Conservation (phyloP, 2,329 filamentous ascomycete species). For the Fusarium irregulare region DNA sequence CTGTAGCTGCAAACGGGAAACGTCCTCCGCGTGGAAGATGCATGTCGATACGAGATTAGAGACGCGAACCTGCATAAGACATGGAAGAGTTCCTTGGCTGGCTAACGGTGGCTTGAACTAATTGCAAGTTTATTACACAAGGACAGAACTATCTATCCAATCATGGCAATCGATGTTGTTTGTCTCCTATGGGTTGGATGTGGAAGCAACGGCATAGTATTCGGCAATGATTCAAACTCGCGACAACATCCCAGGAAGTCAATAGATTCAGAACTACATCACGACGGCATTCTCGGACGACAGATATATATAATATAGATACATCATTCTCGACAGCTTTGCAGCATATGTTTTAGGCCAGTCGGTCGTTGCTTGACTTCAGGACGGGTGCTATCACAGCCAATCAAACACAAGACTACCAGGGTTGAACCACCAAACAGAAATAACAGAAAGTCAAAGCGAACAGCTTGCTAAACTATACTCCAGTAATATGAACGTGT, state of each 20-base stretch:
- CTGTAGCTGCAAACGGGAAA: not conserved
- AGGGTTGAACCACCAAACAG: not conserved
- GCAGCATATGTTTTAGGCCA: not conserved
- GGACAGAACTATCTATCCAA: not conserved
- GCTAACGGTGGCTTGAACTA: not conserved
- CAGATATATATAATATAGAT: not conserved
- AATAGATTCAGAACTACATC: not conserved
- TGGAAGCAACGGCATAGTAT: not conserved
- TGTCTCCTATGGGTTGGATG: not conserved
- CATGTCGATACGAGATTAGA: slow-evolving; percentile 18
- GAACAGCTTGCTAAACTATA: not conserved
- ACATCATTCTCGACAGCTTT: not conserved
- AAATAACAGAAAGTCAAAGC: not conserved
- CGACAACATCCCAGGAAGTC: not conserved
- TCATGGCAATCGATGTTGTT: not conserved
- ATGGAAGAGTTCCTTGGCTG: not conserved
- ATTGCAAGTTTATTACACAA: not conserved
- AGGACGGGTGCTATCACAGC: not conserved
- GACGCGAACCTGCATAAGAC: slow-evolving; percentile 31
- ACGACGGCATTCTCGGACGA: too few relatives aligned
- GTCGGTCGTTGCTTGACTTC: not conserved
- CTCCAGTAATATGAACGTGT: not conserved
- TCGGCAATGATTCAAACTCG: not conserved
- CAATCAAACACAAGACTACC: slow-evolving; percentile 3
- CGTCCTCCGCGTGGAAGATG: not conserved